phyloP scores from a whole-genome alignment of 208 protist species.

The Acanthamoeba quina region DNA sequence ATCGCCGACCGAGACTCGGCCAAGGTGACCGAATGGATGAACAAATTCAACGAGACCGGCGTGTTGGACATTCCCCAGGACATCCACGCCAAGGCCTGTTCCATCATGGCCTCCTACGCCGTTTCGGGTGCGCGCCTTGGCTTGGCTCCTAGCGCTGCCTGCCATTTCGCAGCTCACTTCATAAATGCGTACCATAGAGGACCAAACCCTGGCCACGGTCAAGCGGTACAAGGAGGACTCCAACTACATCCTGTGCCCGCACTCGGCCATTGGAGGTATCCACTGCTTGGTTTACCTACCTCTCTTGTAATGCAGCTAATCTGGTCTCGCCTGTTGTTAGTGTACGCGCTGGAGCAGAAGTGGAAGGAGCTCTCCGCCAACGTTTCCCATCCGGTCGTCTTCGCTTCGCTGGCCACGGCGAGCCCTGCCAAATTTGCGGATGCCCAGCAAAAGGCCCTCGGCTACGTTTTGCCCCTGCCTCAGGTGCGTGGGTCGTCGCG shows the following conservation, averaged over 20 bases:
- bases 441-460: slow-evolving; percentile 53
- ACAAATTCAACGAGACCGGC: slow-evolving; percentile 46
- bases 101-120: slow-evolving; percentile 38
- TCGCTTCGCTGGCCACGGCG: slow-evolving; percentile 56
- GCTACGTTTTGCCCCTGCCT: slow-evolving; percentile 8
- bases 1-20: not conserved
- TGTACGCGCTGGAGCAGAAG: not conserved
- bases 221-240: not conserved
- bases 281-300: not conserved
- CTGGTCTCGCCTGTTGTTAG: not conserved
- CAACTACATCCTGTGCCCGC: slow-evolving; percentile 57
- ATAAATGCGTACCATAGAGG: not conserved
- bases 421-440: slow-evolving; percentile 63
- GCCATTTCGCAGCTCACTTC: not conserved
- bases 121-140: slow-evolving; percentile 4
- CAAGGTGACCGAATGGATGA: slow-evolving; percentile 29
- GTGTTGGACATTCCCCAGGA: slow-evolving; percentile 7
- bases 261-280: slow-evolving; percentile 63
- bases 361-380: not conserved
- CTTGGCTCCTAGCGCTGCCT: not conserved
- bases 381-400: not conserved
- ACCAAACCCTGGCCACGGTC: slow-evolving; percentile 50
- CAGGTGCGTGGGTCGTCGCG: not conserved
- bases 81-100: slow-evolving; percentile 38
- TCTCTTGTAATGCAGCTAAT: not conserved